phyloP scores from a whole-genome alignment of 1,139 yeast genomes.

The Yamadazyma dushanensis region DNA sequence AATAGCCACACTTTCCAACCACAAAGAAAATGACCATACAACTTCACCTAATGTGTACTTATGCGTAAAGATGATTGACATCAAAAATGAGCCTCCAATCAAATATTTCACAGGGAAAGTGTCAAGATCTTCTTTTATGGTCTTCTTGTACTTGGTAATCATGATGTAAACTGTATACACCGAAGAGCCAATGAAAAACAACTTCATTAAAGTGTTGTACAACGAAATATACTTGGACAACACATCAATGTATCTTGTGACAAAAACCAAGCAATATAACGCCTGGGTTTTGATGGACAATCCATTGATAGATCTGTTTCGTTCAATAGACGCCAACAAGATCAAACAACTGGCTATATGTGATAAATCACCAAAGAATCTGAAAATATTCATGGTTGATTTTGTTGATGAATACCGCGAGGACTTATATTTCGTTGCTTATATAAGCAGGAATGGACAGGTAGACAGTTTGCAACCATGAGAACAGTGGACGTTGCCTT shows the following conservation, averaged over 20 bases:
- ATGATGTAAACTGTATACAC: constrained; percentile 74
- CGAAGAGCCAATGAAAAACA: constrained; percentile 76
- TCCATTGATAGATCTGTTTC: constrained; percentile 72
- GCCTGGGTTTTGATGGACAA: constrained; percentile 87
- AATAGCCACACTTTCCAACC: constrained; percentile 91
- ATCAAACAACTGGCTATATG: constrained; percentile 81
- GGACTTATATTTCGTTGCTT: neutral
- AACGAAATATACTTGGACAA: constrained; percentile 60
- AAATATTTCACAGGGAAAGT: constrained; percentile 76
- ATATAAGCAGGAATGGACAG: neutral
- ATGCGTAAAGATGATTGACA: constrained; percentile 67
- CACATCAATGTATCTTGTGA: constrained; percentile 77
- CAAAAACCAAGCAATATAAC: constrained; percentile 73
- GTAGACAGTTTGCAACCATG: too few species aligned
- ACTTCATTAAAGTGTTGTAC: constrained; percentile 79
- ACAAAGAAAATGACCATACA: constrained; percentile 73
- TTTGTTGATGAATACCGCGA: neutral
- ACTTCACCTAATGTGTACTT: constrained; percentile 63
- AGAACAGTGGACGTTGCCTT: too few species aligned
- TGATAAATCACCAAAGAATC: constrained; percentile 71
- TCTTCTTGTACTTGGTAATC: constrained; percentile 58
- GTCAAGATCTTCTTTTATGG: constrained; percentile 56
- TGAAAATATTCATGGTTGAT: constrained; percentile 48
- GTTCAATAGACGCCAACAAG: constrained; percentile 68
- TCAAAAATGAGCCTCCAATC: constrained; percentile 58